phyloP scores from a whole-genome alignment of 2,329 filamentous ascomycete genomes.

The Chaetomium sp. region DNA sequence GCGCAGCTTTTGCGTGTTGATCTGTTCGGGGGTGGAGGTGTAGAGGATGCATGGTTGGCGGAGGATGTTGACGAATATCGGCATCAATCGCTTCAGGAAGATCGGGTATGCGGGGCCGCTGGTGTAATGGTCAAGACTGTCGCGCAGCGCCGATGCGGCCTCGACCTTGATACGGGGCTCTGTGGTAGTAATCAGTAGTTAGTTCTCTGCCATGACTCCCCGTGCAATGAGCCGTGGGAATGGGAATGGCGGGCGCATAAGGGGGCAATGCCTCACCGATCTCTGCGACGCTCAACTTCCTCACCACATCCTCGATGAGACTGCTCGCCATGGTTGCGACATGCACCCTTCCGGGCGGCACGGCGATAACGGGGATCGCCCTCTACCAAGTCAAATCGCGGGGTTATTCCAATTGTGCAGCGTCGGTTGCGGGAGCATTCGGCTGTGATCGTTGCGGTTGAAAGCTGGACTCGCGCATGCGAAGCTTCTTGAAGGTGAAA shows the following conservation, averaged over 20 bases:
- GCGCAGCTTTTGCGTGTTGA: slow-evolving; percentile 63
- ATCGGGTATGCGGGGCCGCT: slow-evolving; percentile 66
- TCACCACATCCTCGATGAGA: slow-evolving; percentile 57
- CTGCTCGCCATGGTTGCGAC: slow-evolving; percentile 54
- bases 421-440: neutral
- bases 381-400: neutral
- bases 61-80: slow-evolving; percentile 79
- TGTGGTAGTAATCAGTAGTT: slow-evolving; percentile 30
- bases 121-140: slow-evolving; percentile 85
- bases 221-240: neutral
- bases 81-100: slow-evolving; percentile 84
- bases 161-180: slow-evolving; percentile 78
- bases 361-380: slow-evolving; percentile 18
- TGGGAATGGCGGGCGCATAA: neutral
- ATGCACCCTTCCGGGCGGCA: slow-evolving; percentile 33
- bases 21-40: slow-evolving; percentile 84
- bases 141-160: slow-evolving; percentile 78
- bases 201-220: too few species aligned
- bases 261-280: slow-evolving; percentile 37
- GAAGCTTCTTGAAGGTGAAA: too few species aligned
- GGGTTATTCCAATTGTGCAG: too few species aligned
- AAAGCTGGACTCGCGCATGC: too few species aligned
- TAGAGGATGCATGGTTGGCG: slow-evolving; percentile 84
- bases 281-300: slow-evolving; percentile 51
- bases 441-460: neutral